Base-by-base conservation (phyloP, 192 early-diverging fungal genomes). In the Spizellomyces sp. region DNA sequence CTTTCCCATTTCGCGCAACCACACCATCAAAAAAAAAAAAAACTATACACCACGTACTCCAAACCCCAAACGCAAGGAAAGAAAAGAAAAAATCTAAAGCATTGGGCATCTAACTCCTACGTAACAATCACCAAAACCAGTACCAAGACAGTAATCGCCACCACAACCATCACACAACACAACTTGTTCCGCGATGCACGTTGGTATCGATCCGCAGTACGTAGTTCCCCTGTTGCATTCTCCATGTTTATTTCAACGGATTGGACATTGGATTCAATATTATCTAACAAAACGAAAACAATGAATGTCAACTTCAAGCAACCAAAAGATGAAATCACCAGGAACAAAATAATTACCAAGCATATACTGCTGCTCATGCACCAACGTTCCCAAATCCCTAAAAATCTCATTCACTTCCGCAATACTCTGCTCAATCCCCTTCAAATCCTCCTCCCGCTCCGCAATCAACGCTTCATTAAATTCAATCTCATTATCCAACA, bases 401-500 rank as follows among this genome's bases (percentile, higher is more conserved):
- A 99, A 99, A 67, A 99, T 94, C 77, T 98, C 95, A 77, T 98
- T 99, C 17, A 99, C 83, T 74, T 98, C 94, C 5, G 86, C 87
- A 57, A 98, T 98, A 21, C 93, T 94, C 64, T 90, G 87, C 75
- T 98, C 96, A 74, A 99, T 96, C 55, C 92, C 92, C 58, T 86
- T 85, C 21, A 99, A 89, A 65, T 98, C 97, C 27, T 87, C 86
- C 71, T 99, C 97, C 19, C 97, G 88, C 81, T 99, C 96, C 14
- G 86, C 86, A 72, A 99, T 99, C 47, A 99, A 74, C 1, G 86
- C 85, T 74, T 98, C 95, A 77, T 99, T 99, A 70, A 91, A 96
- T 77, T 96, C 93, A 9, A 98, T 80, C 62, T 99, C 94, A 68
- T 91, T 91, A 62, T 97, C 97, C 6, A 97, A 77, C 7, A 90